Percentiles rank a stretch among this genome's conserved stretches.
These are phyloP conservation scores for Microdochium nivale DNA, from an alignment of 2,329 filamentous ascomycete species.

Conservation along the genomic window DNA sequence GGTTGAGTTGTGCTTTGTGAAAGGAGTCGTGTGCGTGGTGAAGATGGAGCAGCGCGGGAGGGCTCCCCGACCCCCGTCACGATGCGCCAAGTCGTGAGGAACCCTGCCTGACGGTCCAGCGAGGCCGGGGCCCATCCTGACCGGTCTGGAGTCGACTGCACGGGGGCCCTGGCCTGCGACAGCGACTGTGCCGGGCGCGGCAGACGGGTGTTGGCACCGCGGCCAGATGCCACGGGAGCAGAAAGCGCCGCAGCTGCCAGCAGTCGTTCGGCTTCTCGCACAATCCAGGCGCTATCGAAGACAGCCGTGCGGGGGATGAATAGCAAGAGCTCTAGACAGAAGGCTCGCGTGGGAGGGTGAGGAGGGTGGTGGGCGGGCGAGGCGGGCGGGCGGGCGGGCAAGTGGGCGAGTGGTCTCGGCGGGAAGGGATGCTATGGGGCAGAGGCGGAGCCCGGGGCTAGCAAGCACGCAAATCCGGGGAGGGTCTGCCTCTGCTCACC, in stretches of 20 bases:
- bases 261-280: no score
- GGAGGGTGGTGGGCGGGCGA: not conserved
- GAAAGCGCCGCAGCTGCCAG: not conserved
- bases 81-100: no score
- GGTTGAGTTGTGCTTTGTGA: no score
- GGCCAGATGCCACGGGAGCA: not conserved
- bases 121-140: not conserved
- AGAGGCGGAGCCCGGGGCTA: not conserved
- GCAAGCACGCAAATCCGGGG: not conserved
- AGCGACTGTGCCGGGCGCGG: not conserved
- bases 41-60: no score
- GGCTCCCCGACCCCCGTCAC: no score
- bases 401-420: not conserved
- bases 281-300: no score
- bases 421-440: not conserved
- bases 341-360: not conserved
- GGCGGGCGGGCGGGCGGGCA: not conserved
- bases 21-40: no score
- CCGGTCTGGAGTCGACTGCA: not conserved
- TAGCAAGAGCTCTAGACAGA: no score
- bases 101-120: not conserved
- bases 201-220: not conserved
- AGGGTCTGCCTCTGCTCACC: not conserved
- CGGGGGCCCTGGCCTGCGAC: no score
- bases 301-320: no score